These are phyloP conservation scores for Sphaerobolus stellatus DNA, from an alignment of 1,284 basidiomycete species.

Conservation along the genomic window DNA sequence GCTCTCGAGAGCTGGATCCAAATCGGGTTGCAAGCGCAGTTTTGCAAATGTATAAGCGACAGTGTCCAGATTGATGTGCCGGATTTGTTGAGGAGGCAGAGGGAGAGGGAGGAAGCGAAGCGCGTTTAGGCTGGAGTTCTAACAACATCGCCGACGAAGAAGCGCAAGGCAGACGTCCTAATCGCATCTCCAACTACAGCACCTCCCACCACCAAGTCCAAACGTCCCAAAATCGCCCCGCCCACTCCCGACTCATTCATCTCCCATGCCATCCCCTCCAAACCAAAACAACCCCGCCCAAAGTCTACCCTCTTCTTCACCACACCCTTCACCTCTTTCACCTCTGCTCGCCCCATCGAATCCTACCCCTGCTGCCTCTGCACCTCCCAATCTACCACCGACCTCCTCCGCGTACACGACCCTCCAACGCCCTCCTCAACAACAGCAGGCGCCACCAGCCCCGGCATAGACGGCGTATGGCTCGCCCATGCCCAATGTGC, in stretches of 20 bases:
- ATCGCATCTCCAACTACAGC: background rate
- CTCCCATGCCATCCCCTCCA: background rate
- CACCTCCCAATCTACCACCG: conserved; percentile 54
- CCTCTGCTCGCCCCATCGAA: conserved; percentile 23
- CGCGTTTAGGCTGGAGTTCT: background rate
- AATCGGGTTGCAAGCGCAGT: conserved; percentile 78
- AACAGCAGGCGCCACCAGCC: conserved; percentile 21
- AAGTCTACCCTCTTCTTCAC: conserved; percentile 11
- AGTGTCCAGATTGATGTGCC: conserved; percentile 95
- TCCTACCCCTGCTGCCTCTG: conserved; percentile 80
- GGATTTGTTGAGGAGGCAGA: conserved; percentile 64
- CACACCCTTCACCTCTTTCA: too few relatives aligned
- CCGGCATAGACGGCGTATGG: conserved; percentile 46
- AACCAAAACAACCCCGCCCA: conserved; percentile 1
- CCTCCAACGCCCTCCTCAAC: conserved; percentile 53
- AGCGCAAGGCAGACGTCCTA: conserved; percentile 11
- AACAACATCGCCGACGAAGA: background rate
- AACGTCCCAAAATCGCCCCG: conserved; percentile 5
- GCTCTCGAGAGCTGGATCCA: conserved; percentile 95
- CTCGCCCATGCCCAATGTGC: conserved; percentile 79
- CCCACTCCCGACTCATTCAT: background rate
- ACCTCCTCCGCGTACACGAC: conserved; percentile 68
- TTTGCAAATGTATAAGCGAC: conserved; percentile 80
- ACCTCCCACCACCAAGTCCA: conserved; percentile 11
- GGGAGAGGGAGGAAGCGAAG: conserved; percentile 15